Conservation (phyloP, 83 land plant species). For the Picea abies region DNA sequence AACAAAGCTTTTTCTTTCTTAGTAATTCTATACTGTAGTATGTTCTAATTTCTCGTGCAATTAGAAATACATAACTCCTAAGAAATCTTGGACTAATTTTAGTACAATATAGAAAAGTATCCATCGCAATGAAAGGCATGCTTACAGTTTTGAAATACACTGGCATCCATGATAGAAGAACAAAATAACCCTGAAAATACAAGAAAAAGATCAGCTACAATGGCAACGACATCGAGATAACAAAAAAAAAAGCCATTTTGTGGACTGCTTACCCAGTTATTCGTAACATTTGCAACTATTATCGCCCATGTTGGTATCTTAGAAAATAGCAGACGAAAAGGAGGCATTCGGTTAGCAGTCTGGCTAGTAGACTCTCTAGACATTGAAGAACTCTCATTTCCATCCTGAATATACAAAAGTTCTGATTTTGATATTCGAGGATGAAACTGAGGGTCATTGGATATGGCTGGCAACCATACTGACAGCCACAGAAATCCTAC, state of each 20-base stretch:
- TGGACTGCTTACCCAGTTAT: constrained; percentile 81
- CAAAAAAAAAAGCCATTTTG: neutral
- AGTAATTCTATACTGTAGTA: too few species aligned
- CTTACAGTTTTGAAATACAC: constrained; percentile 94
- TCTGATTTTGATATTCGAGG: constrained; percentile 55
- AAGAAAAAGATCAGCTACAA: neutral
- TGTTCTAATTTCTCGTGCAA: too few species aligned
- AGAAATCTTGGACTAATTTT: neutral
- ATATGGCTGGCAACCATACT: constrained; percentile 47
- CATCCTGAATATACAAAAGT: constrained; percentile 57
- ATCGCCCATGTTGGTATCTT: constrained; percentile 96
- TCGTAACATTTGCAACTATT: constrained; percentile 85
- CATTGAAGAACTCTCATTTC: constrained; percentile 26
- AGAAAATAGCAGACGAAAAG: constrained; percentile 60
- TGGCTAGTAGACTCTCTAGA: constrained; percentile 10
- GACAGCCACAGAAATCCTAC: constrained; percentile 82
- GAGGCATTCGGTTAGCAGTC: constrained; percentile 26
- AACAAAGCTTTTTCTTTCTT: too few species aligned
- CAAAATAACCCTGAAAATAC: constrained; percentile 90
- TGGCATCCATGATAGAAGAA: constrained; percentile 98
- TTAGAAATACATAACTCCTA: neutral
- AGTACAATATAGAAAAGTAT: neutral
- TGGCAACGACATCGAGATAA: neutral
- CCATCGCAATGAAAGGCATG: neutral
- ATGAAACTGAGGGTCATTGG: constrained; percentile 69